A percentile compares a stretch with the other conserved stretches of the same genome.
These are phyloP conservation scores for Alternaria brassicae DNA, from an alignment of 2,329 filamentous ascomycete genomes.

Conservation along the genomic window DNA sequence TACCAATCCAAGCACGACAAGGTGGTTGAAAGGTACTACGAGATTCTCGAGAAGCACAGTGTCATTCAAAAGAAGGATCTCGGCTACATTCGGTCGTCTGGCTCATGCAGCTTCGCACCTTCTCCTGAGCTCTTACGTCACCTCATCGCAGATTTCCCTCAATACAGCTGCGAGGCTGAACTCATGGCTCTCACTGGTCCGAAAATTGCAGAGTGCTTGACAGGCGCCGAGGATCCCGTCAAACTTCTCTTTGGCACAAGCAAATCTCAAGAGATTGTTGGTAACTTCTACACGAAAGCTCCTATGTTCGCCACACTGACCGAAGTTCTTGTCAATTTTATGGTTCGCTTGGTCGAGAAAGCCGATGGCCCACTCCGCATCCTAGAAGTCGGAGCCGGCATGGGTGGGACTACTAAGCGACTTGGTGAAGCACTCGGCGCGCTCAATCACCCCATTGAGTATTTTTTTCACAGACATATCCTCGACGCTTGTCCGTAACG, in stretches of 20 bases:
- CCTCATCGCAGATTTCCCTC: conserved; percentile 14
- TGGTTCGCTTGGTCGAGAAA: conserved; percentile 10
- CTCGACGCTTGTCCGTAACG: conserved; percentile 46
- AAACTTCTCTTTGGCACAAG: conserved; percentile 23
- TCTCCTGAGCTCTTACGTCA: not conserved
- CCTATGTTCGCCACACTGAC: conserved; percentile 28
- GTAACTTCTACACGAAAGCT: conserved; percentile 22
- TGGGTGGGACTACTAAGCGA: conserved; percentile 48
- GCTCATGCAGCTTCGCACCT: not conserved
- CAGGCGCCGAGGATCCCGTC: conserved; percentile 18
- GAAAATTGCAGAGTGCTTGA: conserved; percentile 22
- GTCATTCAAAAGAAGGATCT: conserved; percentile 10
- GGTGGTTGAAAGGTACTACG: conserved; percentile 12
- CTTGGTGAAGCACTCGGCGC: conserved; percentile 11
- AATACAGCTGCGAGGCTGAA: conserved; percentile 18
- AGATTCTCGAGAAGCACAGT: conserved; percentile 16
- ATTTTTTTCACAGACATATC: conserved; percentile 53
- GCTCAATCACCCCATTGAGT: conserved; percentile 35
- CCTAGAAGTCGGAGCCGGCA: conserved; percentile 51
- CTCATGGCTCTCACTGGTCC: conserved; percentile 19
- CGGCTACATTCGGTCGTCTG: not conserved
- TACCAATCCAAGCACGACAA: conserved; percentile 16
- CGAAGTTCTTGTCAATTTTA: conserved; percentile 19
- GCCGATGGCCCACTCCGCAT: conserved; percentile 30
- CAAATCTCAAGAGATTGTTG: conserved; percentile 17